These are phyloP conservation scores for Musa balbisiana DNA, from an alignment of 202 grass and related monocot genomes.

Conservation along the genomic window DNA sequence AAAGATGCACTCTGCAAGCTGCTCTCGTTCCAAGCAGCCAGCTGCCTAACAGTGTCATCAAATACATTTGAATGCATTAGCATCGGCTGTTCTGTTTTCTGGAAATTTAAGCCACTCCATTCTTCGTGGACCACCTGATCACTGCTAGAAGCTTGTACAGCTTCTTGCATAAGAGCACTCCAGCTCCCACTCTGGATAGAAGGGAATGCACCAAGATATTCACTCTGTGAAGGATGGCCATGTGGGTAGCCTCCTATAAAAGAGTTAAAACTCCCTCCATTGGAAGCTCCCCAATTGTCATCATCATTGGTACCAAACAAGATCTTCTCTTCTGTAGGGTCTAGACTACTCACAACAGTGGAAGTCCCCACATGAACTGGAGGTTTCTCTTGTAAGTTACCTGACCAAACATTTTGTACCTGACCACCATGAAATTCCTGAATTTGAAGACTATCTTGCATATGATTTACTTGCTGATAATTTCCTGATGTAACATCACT, in stretches of 20 bases:
- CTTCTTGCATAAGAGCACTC: constrained; percentile 99
- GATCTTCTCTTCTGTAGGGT: constrained; percentile 85
- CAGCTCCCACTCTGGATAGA: constrained; percentile 85
- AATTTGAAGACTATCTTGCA: constrained; percentile 43
- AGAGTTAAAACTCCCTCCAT: constrained; percentile 34
- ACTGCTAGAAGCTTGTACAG: constrained; percentile 71
- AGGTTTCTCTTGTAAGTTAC: constrained; percentile 49
- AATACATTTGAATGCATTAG: constrained; percentile 29
- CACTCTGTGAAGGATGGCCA: constrained; percentile 50
- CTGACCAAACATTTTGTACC: constrained; percentile 39
- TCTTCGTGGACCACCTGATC: constrained; percentile 72
- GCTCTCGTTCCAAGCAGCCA: constrained; percentile 29
- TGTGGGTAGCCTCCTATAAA: constrained; percentile 23
- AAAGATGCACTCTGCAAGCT: constrained; percentile 36
- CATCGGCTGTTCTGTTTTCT: constrained; percentile 48
- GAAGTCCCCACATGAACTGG: constrained; percentile 36
- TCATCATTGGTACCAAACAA: constrained; percentile 66
- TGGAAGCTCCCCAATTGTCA: constrained; percentile 73
- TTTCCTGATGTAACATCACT: constrained; percentile 43
- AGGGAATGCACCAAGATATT: constrained; percentile 50
- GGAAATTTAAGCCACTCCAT: constrained; percentile 64
- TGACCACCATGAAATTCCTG: constrained; percentile 47
- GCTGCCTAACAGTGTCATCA: constrained; percentile 32
- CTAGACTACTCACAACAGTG: constrained; percentile 65
- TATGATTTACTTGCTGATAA: constrained; percentile 47